Percentiles rank a stretch among this genome's conserved stretches.
phyloP scores from a whole-genome alignment of 345 rosid species.

The Eutrema yunnanense region DNA sequence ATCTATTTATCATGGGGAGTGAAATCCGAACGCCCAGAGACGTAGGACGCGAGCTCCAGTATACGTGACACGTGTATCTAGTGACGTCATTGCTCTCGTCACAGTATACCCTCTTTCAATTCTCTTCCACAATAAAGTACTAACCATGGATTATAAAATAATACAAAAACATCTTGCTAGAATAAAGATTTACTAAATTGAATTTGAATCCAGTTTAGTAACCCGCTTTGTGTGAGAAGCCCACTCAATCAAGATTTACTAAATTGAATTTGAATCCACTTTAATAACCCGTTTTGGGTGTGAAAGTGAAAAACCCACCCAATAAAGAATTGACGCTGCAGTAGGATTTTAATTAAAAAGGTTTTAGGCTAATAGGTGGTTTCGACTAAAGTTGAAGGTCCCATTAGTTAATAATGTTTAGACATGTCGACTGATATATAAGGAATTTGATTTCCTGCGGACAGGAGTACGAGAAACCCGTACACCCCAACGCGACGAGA shows the following conservation, averaged over 20 bases:
- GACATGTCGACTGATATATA: background rate
- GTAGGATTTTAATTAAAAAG: background rate
- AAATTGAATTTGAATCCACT: background rate
- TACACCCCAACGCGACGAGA: background rate
- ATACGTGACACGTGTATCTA: background rate
- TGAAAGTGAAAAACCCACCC: background rate
- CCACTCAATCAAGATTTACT: background rate
- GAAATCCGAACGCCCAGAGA: background rate
- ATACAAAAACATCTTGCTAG: background rate
- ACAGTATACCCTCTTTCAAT: background rate
- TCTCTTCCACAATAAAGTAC: no score
- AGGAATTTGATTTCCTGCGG: background rate
- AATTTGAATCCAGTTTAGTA: background rate
- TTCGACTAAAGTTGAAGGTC: background rate
- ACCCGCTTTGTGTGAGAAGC: background rate
- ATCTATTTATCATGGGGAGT: background rate
- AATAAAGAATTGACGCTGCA: background rate
- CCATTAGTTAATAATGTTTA: background rate
- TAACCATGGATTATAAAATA: background rate
- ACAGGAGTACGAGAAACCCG: background rate
- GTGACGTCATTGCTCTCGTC: slow-evolving; percentile 23
- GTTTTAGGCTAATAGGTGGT: background rate
- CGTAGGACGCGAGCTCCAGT: background rate
- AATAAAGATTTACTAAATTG: background rate
- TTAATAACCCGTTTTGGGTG: background rate